Conservation (phyloP, 2,329 filamentous ascomycete genomes). For the Hypoxylon sp. region DNA sequence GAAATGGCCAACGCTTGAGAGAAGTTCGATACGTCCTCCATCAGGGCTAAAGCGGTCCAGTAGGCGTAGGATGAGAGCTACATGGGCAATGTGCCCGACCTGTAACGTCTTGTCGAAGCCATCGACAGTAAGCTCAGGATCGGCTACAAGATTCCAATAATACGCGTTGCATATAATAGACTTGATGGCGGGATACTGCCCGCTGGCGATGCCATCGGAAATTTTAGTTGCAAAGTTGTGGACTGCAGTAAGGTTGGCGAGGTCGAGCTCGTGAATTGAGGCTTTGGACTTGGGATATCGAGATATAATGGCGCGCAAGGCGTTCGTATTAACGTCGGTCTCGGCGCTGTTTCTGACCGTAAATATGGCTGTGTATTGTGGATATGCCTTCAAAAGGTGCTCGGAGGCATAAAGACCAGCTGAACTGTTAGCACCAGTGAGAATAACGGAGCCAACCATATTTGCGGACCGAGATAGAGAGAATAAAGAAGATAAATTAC, state of each 20-base stretch:
- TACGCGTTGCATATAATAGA: conserved; percentile 58
- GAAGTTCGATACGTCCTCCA: conserved; percentile 69
- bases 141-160: conserved; percentile 54
- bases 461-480: background rate
- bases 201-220: conserved; percentile 45
- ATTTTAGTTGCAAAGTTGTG: conserved; percentile 53
- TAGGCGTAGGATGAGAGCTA: conserved; percentile 53
- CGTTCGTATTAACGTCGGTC: conserved; percentile 34
- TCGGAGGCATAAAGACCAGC: conserved; percentile 32
- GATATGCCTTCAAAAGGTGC: conserved; percentile 34
- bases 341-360: conserved; percentile 31
- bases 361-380: conserved; percentile 26
- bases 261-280: conserved; percentile 50
- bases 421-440: conserved; percentile 45
- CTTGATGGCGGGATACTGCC: conserved; percentile 51
- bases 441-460: conserved; percentile 33
- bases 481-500: background rate
- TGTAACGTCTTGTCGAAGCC: conserved; percentile 56
- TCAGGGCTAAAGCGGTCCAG: conserved; percentile 72
- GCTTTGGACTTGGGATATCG: conserved; percentile 56
- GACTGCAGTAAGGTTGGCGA: conserved; percentile 52
- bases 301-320: conserved; percentile 28
- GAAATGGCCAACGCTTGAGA: conserved; percentile 55
- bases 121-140: conserved; percentile 54
- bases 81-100: conserved; percentile 56